These are phyloP conservation scores for Thraustochytrium striatum DNA, from an alignment of 352 stramenopile species.

Conservation along the genomic window DNA sequence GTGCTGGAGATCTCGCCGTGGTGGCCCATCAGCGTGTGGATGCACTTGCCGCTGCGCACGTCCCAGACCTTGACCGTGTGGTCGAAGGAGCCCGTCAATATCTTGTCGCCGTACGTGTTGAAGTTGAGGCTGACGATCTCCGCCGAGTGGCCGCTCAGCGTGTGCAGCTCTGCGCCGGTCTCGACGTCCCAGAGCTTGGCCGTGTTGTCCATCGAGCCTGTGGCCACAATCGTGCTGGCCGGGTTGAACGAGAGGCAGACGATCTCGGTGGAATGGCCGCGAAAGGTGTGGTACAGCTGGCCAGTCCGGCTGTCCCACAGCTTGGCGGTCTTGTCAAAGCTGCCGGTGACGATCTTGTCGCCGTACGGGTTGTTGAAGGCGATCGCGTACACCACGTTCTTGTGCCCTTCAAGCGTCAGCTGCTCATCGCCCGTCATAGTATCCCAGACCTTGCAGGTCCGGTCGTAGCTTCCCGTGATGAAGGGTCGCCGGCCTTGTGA, in stretches of 20 bases:
- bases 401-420: conserved; percentile 85
- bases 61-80: conserved; percentile 81
- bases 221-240: conserved; percentile 79
- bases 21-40: conserved; percentile 84
- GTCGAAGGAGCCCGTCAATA: conserved; percentile 91
- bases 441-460: conserved; percentile 91
- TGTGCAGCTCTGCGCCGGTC: conserved; percentile 86
- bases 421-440: conserved; percentile 87
- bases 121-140: conserved; percentile 92
- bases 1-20: conserved; percentile 89
- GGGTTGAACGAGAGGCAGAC: conserved; percentile 92
- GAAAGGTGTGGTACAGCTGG: conserved; percentile 87
- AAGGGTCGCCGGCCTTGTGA: conserved; percentile 94
- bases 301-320: conserved; percentile 88
- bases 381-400: conserved; percentile 93
- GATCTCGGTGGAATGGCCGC: conserved; percentile 89
- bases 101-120: conserved; percentile 80
- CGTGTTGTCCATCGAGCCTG: conserved; percentile 82
- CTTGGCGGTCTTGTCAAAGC: conserved; percentile 93
- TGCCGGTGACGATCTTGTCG: conserved; percentile 65
- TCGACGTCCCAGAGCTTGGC: conserved; percentile 92
- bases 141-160: conserved; percentile 83
- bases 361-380: conserved; percentile 94
- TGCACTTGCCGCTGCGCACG: conserved; percentile 66
- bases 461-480: conserved; percentile 90